Evolutionary conservation across 2,329 filamentous ascomycete species (phyloP), one percentile per base, ranked within the genome.

Genomic region (Trichoderma polysporum): DNA sequence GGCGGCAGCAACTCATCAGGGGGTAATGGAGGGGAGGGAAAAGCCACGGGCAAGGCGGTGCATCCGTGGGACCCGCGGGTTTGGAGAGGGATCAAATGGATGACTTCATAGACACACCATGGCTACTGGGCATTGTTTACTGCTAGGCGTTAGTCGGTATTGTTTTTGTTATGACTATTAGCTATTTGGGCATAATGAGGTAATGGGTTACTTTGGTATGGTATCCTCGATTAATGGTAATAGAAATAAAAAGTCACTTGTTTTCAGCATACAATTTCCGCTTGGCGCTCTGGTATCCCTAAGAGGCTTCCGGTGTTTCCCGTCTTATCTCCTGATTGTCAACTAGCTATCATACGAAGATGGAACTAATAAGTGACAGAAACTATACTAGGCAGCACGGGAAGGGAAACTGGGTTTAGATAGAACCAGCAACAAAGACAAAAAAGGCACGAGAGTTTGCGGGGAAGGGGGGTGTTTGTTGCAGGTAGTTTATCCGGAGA

Each of bases 61-160:
- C 60, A 45, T 54, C 60, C 60, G 60, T 63, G 50, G 50, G 25
- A 63, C 60, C 60, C 60, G 60, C 22, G 60, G n/a, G 39, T 19
- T 45, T 45, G 29, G 15, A 39, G 60, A n/a, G n/a, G n/a, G n/a
- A n/a, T n/a, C n/a, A n/a, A n/a, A 45, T n/a, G 49, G 25, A 63
- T 63, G 60, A 56, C 60, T 63, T 63, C 37, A 63, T 63, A 31
- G 59, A 45, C 50, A 33, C 53, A 25, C 33, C 29, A 63, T 29
- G 57, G 17, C 68, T 68, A n/a, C n/a, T n/a, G n/a, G n/a, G 71
- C 58, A 66, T 68, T 69, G 50, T 62, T 68, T 60, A 19, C 69
- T n/a, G n/a, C n/a, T n/a, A n/a, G n/a, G n/a, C n/a, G n/a, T n/a
- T n/a, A n/a, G n/a, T n/a, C n/a, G 4, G 9, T 6, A 4, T 13